These are phyloP conservation scores for Xanthoconium stramineum DNA, from an alignment of 768 basidiomycete genomes.

Conservation along the genomic window DNA sequence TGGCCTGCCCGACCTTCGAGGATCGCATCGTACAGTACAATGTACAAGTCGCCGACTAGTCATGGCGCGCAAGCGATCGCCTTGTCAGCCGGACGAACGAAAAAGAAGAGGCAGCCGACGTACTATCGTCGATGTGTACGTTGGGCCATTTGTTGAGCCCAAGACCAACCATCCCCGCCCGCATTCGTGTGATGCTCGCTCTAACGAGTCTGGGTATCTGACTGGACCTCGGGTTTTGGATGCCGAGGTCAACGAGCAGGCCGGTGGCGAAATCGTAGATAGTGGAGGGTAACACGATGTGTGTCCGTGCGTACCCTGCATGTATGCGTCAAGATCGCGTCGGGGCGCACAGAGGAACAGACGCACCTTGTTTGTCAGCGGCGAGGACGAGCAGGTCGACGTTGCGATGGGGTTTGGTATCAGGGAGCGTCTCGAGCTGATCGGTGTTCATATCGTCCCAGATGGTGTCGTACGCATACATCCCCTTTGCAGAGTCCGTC, in stretches of 20 bases:
- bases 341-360: too few relatives aligned
- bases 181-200: constrained; percentile 43
- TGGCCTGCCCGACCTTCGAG: too few relatives aligned
- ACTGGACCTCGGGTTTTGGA: constrained; percentile 47
- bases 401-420: constrained; percentile 36
- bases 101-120: background rate
- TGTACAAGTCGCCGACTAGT: too few relatives aligned
- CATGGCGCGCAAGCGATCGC: background rate
- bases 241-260: constrained; percentile 39
- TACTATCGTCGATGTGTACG: constrained; percentile 33
- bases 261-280: constrained; percentile 55
- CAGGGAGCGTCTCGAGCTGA: constrained; percentile 43
- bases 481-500: constrained; percentile 42
- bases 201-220: constrained; percentile 51
- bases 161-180: constrained; percentile 52
- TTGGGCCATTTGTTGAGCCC: constrained; percentile 61
- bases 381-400: constrained; percentile 45
- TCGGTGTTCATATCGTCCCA: constrained; percentile 46
- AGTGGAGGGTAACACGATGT: constrained; percentile 51
- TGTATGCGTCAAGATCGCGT: background rate
- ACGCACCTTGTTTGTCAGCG: constrained; percentile 34
- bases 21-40: too few relatives aligned
- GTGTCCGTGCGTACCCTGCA: constrained; percentile 2
- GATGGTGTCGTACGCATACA: constrained; percentile 34
- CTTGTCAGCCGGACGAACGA: background rate